phyloP scores from a whole-genome alignment of 2,329 filamentous ascomycete species.

The Cercospora beticola region DNA sequence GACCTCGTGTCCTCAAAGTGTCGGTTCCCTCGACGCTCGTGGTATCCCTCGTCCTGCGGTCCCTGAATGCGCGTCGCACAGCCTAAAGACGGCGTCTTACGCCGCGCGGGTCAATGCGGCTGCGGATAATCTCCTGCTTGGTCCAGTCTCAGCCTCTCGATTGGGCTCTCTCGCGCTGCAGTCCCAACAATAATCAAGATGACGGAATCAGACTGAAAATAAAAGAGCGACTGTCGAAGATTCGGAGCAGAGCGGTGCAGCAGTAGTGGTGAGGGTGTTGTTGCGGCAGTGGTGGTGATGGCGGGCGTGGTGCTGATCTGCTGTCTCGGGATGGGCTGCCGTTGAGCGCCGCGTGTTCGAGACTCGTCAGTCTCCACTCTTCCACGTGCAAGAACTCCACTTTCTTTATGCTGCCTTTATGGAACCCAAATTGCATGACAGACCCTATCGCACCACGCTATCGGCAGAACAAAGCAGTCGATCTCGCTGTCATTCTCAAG shows the following conservation, averaged over 20 bases:
- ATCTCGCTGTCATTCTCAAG: neutral
- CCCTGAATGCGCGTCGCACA: slow-evolving; percentile 1
- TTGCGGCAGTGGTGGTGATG: neutral
- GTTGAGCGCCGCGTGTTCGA: slow-evolving; percentile 3
- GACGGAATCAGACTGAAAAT: neutral
- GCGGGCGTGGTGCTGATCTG: neutral
- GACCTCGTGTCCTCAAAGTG: neutral
- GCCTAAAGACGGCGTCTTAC: neutral
- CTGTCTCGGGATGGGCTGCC: neutral
- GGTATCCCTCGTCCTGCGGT: neutral
- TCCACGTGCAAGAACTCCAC: neutral
- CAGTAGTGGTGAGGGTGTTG: neutral
- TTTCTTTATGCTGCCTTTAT: neutral
- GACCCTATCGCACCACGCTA: neutral
- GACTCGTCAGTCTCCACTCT: neutral
- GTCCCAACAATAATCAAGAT: neutral
- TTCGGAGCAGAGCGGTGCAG: neutral
- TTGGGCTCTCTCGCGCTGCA: neutral
- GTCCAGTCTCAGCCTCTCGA: neutral
- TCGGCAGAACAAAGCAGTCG: neutral
- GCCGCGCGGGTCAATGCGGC: neutral
- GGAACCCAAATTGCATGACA: neutral
- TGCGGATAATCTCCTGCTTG: slow-evolving; percentile 3
- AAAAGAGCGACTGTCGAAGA: slow-evolving; percentile 9
- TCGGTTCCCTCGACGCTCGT: neutral